Evolutionary conservation across 2,329 filamentous ascomycete species (phyloP).

Genomic region (Graphiopsis chlorocephala): DNA sequence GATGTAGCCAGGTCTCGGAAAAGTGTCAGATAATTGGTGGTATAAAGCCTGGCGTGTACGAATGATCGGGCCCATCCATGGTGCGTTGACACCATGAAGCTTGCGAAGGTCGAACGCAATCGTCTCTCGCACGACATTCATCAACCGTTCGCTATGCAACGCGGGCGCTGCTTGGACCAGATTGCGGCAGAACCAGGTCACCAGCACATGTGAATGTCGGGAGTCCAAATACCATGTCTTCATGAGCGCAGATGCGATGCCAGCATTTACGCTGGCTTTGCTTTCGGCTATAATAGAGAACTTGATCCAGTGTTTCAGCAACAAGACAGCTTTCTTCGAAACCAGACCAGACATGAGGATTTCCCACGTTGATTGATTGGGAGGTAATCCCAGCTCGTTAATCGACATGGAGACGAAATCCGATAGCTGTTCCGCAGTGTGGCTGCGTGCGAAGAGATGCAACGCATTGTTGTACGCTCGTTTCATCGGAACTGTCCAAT

Average conservation of each 20-base stretch:
- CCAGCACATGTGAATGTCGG: constrained; percentile 27
- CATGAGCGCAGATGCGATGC: constrained; percentile 24
- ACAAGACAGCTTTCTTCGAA: constrained; percentile 16
- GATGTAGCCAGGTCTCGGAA: constrained; percentile 17
- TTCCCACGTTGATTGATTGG: constrained; percentile 25
- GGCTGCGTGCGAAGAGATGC: constrained; percentile 19
- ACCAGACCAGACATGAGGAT: constrained; percentile 28
- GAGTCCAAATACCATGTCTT: constrained; percentile 26
- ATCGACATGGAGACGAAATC: constrained; percentile 26
- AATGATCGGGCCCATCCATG: constrained; percentile 12
- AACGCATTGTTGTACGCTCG: constrained; percentile 24
- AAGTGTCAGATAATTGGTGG: background rate
- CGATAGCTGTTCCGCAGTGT: constrained; percentile 27
- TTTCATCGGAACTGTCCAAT: constrained; percentile 1
- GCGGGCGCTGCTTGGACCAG: constrained; percentile 20
- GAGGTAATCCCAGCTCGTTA: constrained; percentile 23
- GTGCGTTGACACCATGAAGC: constrained; percentile 5
- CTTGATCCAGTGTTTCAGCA: constrained; percentile 28
- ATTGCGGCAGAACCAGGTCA: constrained; percentile 29
- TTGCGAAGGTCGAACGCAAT: constrained; percentile 30
- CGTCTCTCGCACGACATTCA: constrained; percentile 24
- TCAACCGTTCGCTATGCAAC: constrained; percentile 20
- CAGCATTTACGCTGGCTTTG: constrained; percentile 20
- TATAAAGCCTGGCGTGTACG: background rate
- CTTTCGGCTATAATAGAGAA: constrained; percentile 21